A percentile compares a stretch with the other conserved stretches of the same genome.
These are phyloP conservation scores for Xylaria sp. DNA, from an alignment of 2,329 filamentous ascomycete genomes.

Conservation along the genomic window DNA sequence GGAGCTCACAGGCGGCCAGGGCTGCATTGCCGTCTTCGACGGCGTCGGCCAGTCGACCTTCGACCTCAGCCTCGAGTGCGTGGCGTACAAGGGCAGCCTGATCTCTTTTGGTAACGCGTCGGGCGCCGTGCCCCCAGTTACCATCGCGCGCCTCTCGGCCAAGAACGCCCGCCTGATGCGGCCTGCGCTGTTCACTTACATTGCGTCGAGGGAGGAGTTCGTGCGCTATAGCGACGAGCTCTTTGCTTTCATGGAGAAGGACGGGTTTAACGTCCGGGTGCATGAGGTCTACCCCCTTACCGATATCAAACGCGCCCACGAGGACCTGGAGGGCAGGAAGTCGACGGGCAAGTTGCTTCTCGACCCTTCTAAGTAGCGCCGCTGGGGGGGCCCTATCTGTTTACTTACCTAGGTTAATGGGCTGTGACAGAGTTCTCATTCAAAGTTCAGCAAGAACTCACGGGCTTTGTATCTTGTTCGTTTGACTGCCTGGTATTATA, in stretches of 20 bases:
- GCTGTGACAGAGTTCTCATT: background rate
- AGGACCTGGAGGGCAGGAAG: conserved; percentile 79
- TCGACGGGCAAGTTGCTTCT: conserved; percentile 85
- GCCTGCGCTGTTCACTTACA: conserved; percentile 75
- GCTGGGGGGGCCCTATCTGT: background rate
- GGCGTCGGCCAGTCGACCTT: conserved; percentile 86
- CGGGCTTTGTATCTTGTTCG: background rate
- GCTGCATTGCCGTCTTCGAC: conserved; percentile 81
- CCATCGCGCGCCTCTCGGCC: conserved; percentile 59
- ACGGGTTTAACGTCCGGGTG: conserved; percentile 73
- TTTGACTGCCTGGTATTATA: background rate
- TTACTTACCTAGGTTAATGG: background rate
- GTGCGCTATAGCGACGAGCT: conserved; percentile 73
- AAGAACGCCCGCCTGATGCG: conserved; percentile 82
- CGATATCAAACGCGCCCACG: conserved; percentile 74
- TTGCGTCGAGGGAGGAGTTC: conserved; percentile 71
- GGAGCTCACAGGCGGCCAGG: conserved; percentile 73
- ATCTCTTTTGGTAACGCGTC: conserved; percentile 82
- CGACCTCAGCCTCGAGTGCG: conserved; percentile 74
- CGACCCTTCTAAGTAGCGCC: conserved; percentile 39
- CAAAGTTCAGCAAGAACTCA: background rate
- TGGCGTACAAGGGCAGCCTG: conserved; percentile 78
- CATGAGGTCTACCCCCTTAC: conserved; percentile 79
- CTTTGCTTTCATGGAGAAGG: conserved; percentile 71
- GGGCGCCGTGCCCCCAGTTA: conserved; percentile 75